Base-by-base conservation (phyloP, 352 stramenopile genomes). In the Phytophthora europaea region DNA sequence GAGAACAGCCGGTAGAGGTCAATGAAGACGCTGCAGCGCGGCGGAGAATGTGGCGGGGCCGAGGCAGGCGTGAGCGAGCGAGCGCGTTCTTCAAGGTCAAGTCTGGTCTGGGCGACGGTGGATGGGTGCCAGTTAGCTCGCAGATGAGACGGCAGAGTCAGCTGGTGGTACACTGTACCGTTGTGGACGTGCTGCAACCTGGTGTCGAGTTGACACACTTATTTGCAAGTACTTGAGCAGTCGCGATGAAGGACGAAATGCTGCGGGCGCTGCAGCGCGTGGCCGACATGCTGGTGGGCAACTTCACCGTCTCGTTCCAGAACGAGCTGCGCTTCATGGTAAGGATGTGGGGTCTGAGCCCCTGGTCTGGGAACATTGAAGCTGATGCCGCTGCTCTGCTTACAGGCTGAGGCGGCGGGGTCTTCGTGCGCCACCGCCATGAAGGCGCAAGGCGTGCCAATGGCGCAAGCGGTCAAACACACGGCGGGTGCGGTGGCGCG, bases 271-370 rank as follows among this genome's bases (percentile, higher is more conserved):
- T 94, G 13, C 83, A 93, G 72, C 75, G 78, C 61, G 79, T 96
- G 40, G 88, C 87, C 38, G 78, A 93, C 62, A 78, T 96, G 59
- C 62, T 96, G 50, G 89, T 96, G 22, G 85, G 83, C 50, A 94
- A 94, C 82, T 96, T 96, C 65, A 86, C 82, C 0, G 86, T 84
- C 33, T 94, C 89, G 12, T 91, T 96, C 70, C 85, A 96, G 75
- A 96, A 96, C 61, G 89, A 96, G 59, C 75, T 96, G 53, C 89
- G 89, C 61, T 94, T 96, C 62, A 96, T 96, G 89, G 89, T 96
- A 53, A 48, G 72, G 23, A 31, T 63, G 55, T 2, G 45, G 12
- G 34, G 23, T 61, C 15, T 18, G 45, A 43, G 43, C 18, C 6
- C 20, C 15, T 3, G 3, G 15, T 50, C 28, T 34, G 3, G 10